Evolutionary conservation across 2,329 filamentous ascomycete species (phyloP).

Genomic region (Trichoderma sp.): DNA sequence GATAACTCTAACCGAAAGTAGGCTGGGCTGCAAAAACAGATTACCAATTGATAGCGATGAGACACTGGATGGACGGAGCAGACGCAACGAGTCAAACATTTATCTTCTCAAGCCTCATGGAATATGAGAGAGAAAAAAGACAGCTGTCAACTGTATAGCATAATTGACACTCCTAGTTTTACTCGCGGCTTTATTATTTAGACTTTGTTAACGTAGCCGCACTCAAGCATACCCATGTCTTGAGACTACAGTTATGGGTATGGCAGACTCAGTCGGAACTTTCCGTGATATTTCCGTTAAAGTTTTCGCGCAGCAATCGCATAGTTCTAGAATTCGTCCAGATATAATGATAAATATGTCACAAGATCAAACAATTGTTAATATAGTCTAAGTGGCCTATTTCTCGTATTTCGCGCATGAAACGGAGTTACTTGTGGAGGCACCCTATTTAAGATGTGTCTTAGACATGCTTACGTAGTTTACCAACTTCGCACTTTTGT

Average conservation of each 20-base stretch:
- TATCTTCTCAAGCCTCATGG: background rate
- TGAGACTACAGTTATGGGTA: background rate
- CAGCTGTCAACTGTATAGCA: background rate
- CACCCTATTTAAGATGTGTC: background rate
- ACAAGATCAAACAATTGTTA: background rate
- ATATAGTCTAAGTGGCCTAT: background rate
- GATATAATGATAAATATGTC: background rate
- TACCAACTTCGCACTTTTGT: background rate
- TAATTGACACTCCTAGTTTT: background rate
- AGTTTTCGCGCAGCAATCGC: background rate
- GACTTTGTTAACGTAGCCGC: background rate
- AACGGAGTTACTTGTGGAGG: slow-evolving; percentile 8
- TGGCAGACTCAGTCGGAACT: background rate
- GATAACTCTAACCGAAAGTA: background rate
- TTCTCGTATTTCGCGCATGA: background rate
- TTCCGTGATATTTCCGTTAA: background rate
- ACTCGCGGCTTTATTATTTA: background rate
- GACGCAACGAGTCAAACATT: background rate
- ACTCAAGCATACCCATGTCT: background rate
- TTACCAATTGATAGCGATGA: background rate
- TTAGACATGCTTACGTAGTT: slow-evolving; percentile 9
- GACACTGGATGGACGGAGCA: no score
- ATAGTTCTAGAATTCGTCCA: background rate
- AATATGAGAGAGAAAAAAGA: background rate
- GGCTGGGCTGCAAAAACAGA: background rate